Evolutionary conservation across 139 green algal species (phyloP).

Genomic region (Chlorella vulgaris): DNA sequence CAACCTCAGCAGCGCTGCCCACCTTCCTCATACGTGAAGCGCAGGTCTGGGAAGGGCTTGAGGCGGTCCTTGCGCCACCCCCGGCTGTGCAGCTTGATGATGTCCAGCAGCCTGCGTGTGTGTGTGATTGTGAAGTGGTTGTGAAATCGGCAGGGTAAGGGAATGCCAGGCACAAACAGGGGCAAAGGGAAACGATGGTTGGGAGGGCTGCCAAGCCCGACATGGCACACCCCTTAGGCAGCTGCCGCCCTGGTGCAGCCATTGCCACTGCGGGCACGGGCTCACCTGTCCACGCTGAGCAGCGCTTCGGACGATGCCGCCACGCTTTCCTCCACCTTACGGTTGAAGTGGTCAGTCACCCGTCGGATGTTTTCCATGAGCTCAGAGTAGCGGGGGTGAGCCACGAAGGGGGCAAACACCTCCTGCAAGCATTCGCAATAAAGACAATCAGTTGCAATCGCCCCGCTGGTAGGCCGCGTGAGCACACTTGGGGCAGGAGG

Average conservation of each 20-base stretch:
- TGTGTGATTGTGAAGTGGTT: neutral
- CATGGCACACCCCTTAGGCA: neutral
- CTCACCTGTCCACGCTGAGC: constrained; percentile 20
- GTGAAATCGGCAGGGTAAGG: neutral
- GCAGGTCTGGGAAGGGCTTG: constrained; percentile 60
- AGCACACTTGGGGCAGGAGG: no score
- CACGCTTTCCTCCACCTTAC: constrained; percentile 55
- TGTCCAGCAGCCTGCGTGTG: constrained; percentile 39
- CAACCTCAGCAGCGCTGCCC: no score
- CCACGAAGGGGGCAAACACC: constrained; percentile 62
- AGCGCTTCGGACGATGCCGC: constrained; percentile 11
- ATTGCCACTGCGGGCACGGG: no score
- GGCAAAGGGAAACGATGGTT: neutral
- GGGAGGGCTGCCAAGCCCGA: neutral
- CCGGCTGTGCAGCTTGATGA: constrained; percentile 48
- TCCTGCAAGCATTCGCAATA: constrained; percentile 4
- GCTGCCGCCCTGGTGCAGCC: no score
- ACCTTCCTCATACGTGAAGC: constrained; percentile 77
- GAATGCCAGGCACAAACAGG: neutral
- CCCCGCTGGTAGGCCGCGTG: no score
- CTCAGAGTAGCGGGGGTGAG: constrained; percentile 66
- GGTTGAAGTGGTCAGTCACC: constrained; percentile 66
- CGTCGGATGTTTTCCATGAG: constrained; percentile 67
- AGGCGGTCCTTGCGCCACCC: constrained; percentile 62
- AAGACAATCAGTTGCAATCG: neutral